Percentiles rank a stretch among this genome's conserved stretches.
Evolutionary conservation across 1,284 basidiomycete genomes (phyloP).

Genomic region (Heterobasidion annosum): DNA sequence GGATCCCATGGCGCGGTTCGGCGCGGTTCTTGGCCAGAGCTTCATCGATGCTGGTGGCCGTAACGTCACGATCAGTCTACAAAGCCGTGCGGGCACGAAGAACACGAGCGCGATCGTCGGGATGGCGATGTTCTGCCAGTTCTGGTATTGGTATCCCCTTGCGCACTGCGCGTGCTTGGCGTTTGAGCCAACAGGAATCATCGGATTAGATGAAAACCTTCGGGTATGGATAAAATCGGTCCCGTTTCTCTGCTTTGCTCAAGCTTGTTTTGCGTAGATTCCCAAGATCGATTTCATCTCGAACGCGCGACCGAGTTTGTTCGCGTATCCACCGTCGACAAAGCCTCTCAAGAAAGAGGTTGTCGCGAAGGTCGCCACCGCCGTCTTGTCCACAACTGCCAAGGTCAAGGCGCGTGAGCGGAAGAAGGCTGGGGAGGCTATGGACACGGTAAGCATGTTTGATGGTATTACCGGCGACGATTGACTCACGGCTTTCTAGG

Average conservation of each 20-base stretch:
- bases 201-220: constrained; percentile 79
- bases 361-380: constrained; percentile 83
- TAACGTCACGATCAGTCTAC: constrained; percentile 88
- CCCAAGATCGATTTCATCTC: constrained; percentile 89
- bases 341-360: constrained; percentile 89
- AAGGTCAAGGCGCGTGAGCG: constrained; percentile 90
- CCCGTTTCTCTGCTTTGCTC: not conserved
- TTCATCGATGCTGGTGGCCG: constrained; percentile 94
- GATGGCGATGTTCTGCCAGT: constrained; percentile 94
- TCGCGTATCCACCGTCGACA: constrained; percentile 79
- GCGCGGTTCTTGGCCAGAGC: constrained; percentile 89
- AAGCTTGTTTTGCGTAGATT: constrained; percentile 35
- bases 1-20: constrained; percentile 95
- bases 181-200: constrained; percentile 90
- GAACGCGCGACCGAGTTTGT: constrained; percentile 80
- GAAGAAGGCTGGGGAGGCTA: constrained; percentile 76
- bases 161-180: constrained; percentile 90
- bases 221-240: constrained; percentile 41
- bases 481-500: constrained; percentile 19
- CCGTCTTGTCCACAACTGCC: constrained; percentile 91
- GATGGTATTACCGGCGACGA: constrained; percentile 1
- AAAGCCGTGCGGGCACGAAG: constrained; percentile 83
- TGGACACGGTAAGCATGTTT: constrained; percentile 65
- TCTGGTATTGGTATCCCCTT: constrained; percentile 99
- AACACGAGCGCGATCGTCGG: constrained; percentile 93